Percentiles rank a stretch among this genome's conserved stretches.
These are phyloP conservation scores for Coniella lustricola DNA, from an alignment of 2,329 filamentous ascomycete genomes.

Conservation along the genomic window DNA sequence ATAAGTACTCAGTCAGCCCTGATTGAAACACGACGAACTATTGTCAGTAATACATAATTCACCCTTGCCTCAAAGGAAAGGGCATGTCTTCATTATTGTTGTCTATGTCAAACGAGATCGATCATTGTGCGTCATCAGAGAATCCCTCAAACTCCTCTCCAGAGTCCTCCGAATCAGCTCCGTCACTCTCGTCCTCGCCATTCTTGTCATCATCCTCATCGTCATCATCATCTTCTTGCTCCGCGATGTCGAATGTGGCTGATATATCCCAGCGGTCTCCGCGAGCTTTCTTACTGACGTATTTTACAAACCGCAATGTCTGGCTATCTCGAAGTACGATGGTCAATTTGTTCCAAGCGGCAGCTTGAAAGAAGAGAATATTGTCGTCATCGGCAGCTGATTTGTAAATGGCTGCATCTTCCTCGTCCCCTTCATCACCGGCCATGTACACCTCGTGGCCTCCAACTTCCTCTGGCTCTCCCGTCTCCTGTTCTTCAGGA, in stretches of 20 bases:
- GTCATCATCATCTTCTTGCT: constrained; percentile 38
- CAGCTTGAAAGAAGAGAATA: constrained; percentile 56
- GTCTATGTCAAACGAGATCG: constrained; percentile 25
- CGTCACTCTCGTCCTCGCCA: not conserved
- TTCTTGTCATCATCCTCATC: constrained; percentile 23
- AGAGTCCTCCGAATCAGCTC: constrained; percentile 12
- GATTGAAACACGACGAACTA: too few species aligned
- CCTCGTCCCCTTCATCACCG: constrained; percentile 62
- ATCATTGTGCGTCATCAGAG: constrained; percentile 33
- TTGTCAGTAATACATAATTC: too few species aligned
- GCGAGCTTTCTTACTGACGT: constrained; percentile 72
- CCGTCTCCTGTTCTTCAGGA: constrained; percentile 20
- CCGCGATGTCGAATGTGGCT: constrained; percentile 67
- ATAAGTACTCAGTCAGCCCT: too few species aligned
- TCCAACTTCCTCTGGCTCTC: constrained; percentile 50
- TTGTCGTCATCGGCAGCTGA: constrained; percentile 68
- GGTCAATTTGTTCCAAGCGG: constrained; percentile 82
- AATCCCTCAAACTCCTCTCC: constrained; percentile 56
- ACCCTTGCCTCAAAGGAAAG: too few species aligned
- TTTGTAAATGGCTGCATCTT: constrained; percentile 79
- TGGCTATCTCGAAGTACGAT: constrained; percentile 84
- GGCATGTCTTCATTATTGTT: too few species aligned
- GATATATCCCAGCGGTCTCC: constrained; percentile 92
- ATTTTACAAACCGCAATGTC: constrained; percentile 90
- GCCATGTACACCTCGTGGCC: constrained; percentile 93